Base-by-base conservation (phyloP, 192 early-diverging fungal genomes). In the Backusella australiensis region DNA sequence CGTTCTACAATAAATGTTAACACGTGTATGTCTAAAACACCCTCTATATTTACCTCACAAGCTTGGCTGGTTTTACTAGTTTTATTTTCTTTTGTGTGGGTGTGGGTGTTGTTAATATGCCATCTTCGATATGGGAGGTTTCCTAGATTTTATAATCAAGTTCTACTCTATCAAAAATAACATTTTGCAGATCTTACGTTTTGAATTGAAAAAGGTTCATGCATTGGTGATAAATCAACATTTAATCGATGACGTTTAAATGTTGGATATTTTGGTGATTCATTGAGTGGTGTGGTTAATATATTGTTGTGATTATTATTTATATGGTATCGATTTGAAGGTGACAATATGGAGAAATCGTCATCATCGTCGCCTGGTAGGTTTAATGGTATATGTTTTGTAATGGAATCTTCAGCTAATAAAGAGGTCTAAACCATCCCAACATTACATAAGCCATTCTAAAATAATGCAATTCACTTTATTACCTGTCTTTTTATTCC, bases 401-500 rank as follows among this genome's bases (percentile, higher is more conserved):
- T 21, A 15, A 44, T 19, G 15, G 70, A 44, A 42, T 44, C 17
- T 49, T 44, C 39, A 46, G 70, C 70, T 14, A 71, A 71, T 21
- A 71, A 71, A 4, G 70, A 71, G 17, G 69, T 41, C 69, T 70
- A 12, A 32, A 12, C 4, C 9, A 14, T 19, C 2, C 0, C 5
- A 9, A 44, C 23, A 70, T 21, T 14, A 44, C 14, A 44, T 69
- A 23, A 70, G 23, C 11, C 34, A 26, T 38, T 15, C 34, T 44
- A 12, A 34, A 66, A 34, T 21, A 15, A 39, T 12, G 38, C 0
- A 39, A 11, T 39, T 39, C 17, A 4, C 6, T 26, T 42, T 26
- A 26, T 35, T 71, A 71, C 70, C 39, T 71, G 70, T 71, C 70
- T 71, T 49, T 34, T 44, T 32, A 71, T 71, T 19, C 42, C 21